Conservation (phyloP, 1,284 basidiomycete genomes). For the Erythrobasidium hasegawianum region DNA sequence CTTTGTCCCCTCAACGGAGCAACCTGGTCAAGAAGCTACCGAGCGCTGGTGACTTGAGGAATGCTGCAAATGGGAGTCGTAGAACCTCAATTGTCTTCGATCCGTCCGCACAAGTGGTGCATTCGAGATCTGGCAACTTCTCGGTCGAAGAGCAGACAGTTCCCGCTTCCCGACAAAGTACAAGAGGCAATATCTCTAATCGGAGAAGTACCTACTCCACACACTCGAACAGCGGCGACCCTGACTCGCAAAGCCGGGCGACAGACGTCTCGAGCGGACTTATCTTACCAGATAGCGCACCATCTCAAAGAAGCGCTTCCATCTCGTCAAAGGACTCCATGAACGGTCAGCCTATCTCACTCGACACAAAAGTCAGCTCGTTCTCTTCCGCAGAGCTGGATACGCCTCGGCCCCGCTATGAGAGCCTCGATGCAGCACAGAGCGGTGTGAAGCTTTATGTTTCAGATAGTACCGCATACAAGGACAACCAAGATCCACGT, state of each 20-base stretch:
- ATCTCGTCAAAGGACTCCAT: not conserved
- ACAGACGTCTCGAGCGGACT: not conserved
- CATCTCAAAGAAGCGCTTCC: not conserved
- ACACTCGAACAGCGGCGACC: not conserved
- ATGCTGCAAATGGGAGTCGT: constrained; percentile 8
- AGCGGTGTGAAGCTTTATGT: constrained; percentile 1
- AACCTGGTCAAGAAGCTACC: constrained; percentile 9
- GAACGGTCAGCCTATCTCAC: not conserved
- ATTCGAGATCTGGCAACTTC: constrained; percentile 1
- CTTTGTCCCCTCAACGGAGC: not conserved
- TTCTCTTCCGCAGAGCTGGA: not conserved
- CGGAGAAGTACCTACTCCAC: constrained; percentile 14
- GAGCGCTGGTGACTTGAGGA: constrained; percentile 11
- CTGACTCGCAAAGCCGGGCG: not conserved
- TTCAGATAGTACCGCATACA: constrained; percentile 2
- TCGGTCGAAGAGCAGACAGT: not conserved
- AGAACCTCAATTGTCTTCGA: constrained; percentile 25
- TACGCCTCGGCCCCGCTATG: not conserved
- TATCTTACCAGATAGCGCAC: not conserved
- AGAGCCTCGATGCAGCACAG: not conserved
- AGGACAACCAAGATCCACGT: not conserved
- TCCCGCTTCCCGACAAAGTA: not conserved
- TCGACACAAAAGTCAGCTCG: not conserved
- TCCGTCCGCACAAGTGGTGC: constrained; percentile 9
- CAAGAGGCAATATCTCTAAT: constrained; percentile 4